Conservation (phyloP, 805 yeast genomes). For the Saccharomyces paradoxus region DNA sequence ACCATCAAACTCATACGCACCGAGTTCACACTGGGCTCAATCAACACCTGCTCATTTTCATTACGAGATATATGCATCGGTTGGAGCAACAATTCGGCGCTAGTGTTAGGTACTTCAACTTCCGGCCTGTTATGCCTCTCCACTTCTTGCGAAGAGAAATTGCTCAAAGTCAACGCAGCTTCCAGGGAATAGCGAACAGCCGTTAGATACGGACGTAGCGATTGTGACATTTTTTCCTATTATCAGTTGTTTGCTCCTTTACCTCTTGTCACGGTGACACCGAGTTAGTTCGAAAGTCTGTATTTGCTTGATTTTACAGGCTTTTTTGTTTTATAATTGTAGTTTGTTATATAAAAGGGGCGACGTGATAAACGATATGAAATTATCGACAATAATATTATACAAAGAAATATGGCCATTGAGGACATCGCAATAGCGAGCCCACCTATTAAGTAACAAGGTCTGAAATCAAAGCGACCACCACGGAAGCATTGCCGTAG, state of each 20-base stretch:
- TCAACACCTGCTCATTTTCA: conserved; percentile 84
- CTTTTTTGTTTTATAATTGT: neutral
- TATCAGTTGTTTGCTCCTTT: neutral
- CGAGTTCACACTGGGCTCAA: conserved; percentile 90
- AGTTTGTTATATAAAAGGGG: neutral
- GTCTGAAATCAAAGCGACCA: neutral
- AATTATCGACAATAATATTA: neutral
- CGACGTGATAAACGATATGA: neutral
- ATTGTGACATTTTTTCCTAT: conserved; percentile 66
- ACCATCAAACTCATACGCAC: conserved; percentile 85
- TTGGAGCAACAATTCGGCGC: conserved; percentile 77
- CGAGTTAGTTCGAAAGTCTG: neutral
- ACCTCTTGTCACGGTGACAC: neutral
- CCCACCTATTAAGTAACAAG: neutral
- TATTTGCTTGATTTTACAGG: neutral
- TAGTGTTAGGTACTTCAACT: conserved; percentile 70
- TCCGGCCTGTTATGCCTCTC: conserved; percentile 98
- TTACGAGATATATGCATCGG: conserved; percentile 88
- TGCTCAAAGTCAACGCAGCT: conserved; percentile 86
- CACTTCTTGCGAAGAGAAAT: conserved; percentile 88
- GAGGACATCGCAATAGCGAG: neutral
- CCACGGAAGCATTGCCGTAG: neutral
- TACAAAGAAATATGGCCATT: neutral
- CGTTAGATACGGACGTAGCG: conserved; percentile 85
- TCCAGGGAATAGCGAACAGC: conserved; percentile 91